Evolutionary conservation across 2,329 filamentous ascomycete species (phyloP), one percentile per base, ranked within the genome.

Genomic region (Colletotrichum gloeosporioides): DNA sequence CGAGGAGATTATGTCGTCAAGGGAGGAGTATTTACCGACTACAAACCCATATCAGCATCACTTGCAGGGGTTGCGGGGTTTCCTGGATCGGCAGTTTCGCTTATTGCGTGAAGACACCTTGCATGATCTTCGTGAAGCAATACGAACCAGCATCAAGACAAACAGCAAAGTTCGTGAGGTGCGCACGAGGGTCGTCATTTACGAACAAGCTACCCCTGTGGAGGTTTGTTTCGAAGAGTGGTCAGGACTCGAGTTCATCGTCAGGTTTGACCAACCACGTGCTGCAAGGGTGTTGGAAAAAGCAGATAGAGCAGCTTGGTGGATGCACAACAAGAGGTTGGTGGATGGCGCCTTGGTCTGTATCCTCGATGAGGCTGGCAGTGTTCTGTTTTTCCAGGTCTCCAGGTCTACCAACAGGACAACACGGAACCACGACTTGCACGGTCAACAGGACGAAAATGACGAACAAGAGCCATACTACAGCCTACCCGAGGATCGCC

Each of bases 21-120:
- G 85, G 18, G 80, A 78, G 5, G 88, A 90, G 73, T 90, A 88
- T 76, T 80, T 90, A 8, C 87, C 86, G 0, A 81, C 80, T 4
- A 84, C 79, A 7, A 84, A 89, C 78, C 18, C 86, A 83, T 79
- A 87, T 81, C 64, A 75, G 78, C 75, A 79, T 15, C 77, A 80
- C 13, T n/a, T 81, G 18, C 78, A 80, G 5, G 87, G 88, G 2
- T 84, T 89, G 13, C 81, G 80, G 6, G 89, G 90, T 3, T 85
- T 90, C 2, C 80, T 92, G 0, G 90, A 92, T 79, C 84, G 87
- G 71, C 87, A 92, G 70, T 92, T 92, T 65, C 86, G 90, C 18
- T 85, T 92, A 1, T 80, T 92, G 2, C 85, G 90, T 4, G 89
- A 92, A 80, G 90, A 92, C 77, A 90, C 87, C 0, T 83, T 92